phyloP scores from a whole-genome alignment of 768 basidiomycete genomes.

The Lactifluus volemus region DNA sequence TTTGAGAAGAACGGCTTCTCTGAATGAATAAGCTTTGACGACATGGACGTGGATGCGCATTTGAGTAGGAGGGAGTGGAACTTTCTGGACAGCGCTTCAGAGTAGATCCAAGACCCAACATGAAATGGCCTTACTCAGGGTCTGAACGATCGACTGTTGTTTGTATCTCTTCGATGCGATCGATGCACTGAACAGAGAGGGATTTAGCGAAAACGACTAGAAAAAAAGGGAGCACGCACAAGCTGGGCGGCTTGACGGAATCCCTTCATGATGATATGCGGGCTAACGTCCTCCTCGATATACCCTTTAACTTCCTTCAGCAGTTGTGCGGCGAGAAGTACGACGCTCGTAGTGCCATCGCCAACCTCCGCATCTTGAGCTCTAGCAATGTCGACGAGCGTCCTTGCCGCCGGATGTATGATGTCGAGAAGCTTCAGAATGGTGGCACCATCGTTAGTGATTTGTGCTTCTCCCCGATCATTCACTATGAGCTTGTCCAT shows the following conservation, averaged over 20 bases:
- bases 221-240: slow-evolving; percentile 39
- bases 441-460: slow-evolving; percentile 99
- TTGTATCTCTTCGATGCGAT: slow-evolving; percentile 84
- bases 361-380: slow-evolving; percentile 98
- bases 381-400: slow-evolving; percentile 96
- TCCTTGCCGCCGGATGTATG: slow-evolving; percentile 94
- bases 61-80: slow-evolving; percentile 93
- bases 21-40: slow-evolving; percentile 96
- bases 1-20: slow-evolving; percentile 98
- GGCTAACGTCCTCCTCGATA: slow-evolving; percentile 95
- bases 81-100: slow-evolving; percentile 40
- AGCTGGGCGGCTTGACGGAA: slow-evolving; percentile 81
- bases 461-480: slow-evolving; percentile 91
- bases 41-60: slow-evolving; percentile 99
- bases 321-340: slow-evolving; percentile 88
- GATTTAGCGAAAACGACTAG: slow-evolving; percentile 3
- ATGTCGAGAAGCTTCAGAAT: slow-evolving; percentile 97
- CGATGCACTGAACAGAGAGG: slow-evolving; percentile 50
- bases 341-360: slow-evolving; percentile 96
- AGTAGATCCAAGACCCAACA: not conserved
- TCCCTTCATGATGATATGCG: slow-evolving; percentile 97
- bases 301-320: slow-evolving; percentile 86
- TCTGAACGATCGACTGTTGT: slow-evolving; percentile 83
- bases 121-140: slow-evolving; percentile 58
- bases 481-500: slow-evolving; percentile 99